Conservation (phyloP, 768 basidiomycete genomes). For the Infundibulicybe gibba region DNA sequence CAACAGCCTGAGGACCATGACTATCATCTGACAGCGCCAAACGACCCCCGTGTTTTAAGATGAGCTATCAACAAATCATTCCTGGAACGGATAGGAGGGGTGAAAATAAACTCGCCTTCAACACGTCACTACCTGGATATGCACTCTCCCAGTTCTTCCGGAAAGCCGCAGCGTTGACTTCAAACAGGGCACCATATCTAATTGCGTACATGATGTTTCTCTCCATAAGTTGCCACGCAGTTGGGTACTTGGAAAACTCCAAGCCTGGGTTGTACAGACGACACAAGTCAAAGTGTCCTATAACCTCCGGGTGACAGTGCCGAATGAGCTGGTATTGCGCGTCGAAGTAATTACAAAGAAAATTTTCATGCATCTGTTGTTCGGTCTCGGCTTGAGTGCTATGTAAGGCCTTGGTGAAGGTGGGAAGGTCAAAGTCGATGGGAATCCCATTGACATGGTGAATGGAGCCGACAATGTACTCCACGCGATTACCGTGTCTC, state of each 20-base stretch:
- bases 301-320: conserved; percentile 77
- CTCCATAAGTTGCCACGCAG: conserved; percentile 60
- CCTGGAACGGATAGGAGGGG: not conserved
- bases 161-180: conserved; percentile 90
- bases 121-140: conserved; percentile 80
- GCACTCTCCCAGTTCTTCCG: conserved; percentile 85
- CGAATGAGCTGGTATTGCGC: conserved; percentile 71
- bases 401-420: conserved; percentile 60
- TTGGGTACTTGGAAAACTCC: conserved; percentile 49
- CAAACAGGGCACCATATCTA: conserved; percentile 87
- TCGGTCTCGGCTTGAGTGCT: conserved; percentile 28
- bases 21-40: conserved; percentile 94
- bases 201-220: conserved; percentile 74
- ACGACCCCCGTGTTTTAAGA: conserved; percentile 63
- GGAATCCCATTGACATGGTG: conserved; percentile 88
- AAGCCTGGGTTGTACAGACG: conserved; percentile 75
- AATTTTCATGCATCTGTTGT: conserved; percentile 33
- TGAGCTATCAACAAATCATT: conserved; percentile 45
- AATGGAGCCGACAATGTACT: conserved; percentile 90
- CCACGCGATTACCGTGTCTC: conserved; percentile 47
- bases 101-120: conserved; percentile 46
- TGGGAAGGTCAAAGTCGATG: conserved; percentile 85
- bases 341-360: conserved; percentile 78
- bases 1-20: conserved; percentile 86
- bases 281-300: conserved; percentile 94